Base-by-base conservation (phyloP, 257 asterid genomes). In the Coffea eugenioides region DNA sequence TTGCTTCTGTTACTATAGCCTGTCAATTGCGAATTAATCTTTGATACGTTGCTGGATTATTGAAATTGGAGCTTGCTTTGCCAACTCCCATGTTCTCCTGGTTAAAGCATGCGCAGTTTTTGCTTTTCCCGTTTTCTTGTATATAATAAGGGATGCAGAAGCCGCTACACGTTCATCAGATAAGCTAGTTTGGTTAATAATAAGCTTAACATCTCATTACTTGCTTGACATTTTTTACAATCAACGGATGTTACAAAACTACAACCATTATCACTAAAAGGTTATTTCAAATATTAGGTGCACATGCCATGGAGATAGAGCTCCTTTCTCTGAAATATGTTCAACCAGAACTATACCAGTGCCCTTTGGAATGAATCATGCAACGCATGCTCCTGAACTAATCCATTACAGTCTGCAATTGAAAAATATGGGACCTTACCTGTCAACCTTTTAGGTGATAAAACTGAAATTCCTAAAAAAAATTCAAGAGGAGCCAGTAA, bases 331-430 rank as follows among this genome's bases (percentile, higher is more conserved):
- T 64, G 61, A 51, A 66, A 74, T 45, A 66, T 25, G 14, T 14
- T 45, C 75, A 67, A 81, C 84, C 78, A 61, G 48, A 62, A 23
- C 21, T 48, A 62, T 41, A 81, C 78, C 71, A 36, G 56, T 71
- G 46, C 69, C 13, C 36, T 66, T 69, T 80, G 62, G 49, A 8
- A 31, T 46, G 49, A 79, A 71, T 82, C 92, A 88, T 83, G 90
- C 79, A 71, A 57, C 75, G 46, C 79, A 75, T 85, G 87, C 86
- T 84, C 87, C 27, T 80, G 74, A 91, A 80, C 93, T 82, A 88
- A 81, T 71, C 62, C 51, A 3, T 73, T n/a, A 45, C 62, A 80
- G 57, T 74, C 8, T 56, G 62, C 39, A 81, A 34, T 72, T n/a
- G 21, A 66, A 77, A 27, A 16, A 76, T 52, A n/a, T 41, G 27